Evolutionary conservation across 352 stramenopile species (phyloP), one percentile per base, ranked within the genome.

Genomic region (Plasmopara viticola): DNA sequence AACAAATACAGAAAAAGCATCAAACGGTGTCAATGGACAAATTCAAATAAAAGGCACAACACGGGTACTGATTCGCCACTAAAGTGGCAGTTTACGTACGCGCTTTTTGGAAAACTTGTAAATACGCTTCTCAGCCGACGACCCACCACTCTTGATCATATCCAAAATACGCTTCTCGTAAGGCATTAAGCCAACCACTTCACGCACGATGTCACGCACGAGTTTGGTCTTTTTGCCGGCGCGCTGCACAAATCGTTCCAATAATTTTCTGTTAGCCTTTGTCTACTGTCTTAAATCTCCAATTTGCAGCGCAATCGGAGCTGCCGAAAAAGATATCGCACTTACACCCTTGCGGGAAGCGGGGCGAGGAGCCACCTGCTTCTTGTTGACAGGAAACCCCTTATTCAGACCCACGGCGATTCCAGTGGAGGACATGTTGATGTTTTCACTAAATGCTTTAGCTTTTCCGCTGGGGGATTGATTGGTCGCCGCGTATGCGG

Each of bases 111-210:
- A 96, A 76, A 98, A 98, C 87, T 98, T 98, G 94, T 99, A 99
- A 78, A 98, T 95, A 70, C 95, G 90, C 91, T 99, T 99, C 64
- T 99, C 96, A 43, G 94, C 93, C 60, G 89, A 95, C 65, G 86
- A 96, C 68, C 95, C 95, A 61, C 94, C 93, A 58, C 90, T 97
- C 92, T 99, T 99, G 89, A 99, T 98, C 94, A 99, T 98, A 91
- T 99, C 97, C 62, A 99, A 88, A 67, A 99, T 98, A 66, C 97
- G 86, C 74, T 98, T 98, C 80, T 99, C 97, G 76, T 99, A 99
- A 41, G 97, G 97, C 77, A 97, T 95, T 40, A 99, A 74, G 58
- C 97, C 97, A 34, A 96, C 94, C 57, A 99, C 96, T 74, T 99
- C 97, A 67, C 94, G 90, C 50, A 98, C 86, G 68, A 99, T 94